Evolutionary conservation across 2,329 filamentous ascomycete genomes (phyloP).

Genomic region (Xylariaceae sp.): DNA sequence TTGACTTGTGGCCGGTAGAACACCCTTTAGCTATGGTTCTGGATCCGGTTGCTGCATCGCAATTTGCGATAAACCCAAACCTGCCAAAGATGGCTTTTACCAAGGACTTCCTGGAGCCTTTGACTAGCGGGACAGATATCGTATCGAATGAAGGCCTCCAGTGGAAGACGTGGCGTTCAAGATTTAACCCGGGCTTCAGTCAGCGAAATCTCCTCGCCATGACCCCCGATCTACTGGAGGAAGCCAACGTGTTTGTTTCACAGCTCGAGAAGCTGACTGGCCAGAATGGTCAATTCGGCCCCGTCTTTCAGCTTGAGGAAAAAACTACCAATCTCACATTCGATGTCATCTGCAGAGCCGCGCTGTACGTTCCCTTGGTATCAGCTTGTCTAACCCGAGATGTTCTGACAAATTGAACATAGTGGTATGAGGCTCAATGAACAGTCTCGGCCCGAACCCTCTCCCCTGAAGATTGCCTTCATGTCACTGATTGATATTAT

Average conservation of each 20-base stretch:
- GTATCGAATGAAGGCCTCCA: constrained; percentile 31
- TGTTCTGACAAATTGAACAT: constrained; percentile 1
- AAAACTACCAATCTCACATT: constrained; percentile 39
- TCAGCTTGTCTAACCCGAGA: background rate
- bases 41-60: constrained; percentile 22
- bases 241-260: constrained; percentile 35
- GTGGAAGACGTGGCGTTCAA: constrained; percentile 33
- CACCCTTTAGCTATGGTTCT: constrained; percentile 18
- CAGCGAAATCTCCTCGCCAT: constrained; percentile 34
- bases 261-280: constrained; percentile 29
- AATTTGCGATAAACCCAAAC: constrained; percentile 23
- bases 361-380: constrained; percentile 27
- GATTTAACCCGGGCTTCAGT: constrained; percentile 39
- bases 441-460: constrained; percentile 18
- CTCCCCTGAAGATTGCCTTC: constrained; percentile 25
- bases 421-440: constrained; percentile 28
- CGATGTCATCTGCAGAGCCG: constrained; percentile 39
- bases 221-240: constrained; percentile 37
- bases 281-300: constrained; percentile 27
- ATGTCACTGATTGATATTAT: constrained; percentile 23
- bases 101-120: constrained; percentile 23
- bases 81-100: constrained; percentile 19
- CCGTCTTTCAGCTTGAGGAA: constrained; percentile 35
- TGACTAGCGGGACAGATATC: constrained; percentile 34
- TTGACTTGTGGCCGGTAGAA: constrained; percentile 29